phyloP scores from a whole-genome alignment of 371 early-diverging fungal species.

The Mortierella sp. region DNA sequence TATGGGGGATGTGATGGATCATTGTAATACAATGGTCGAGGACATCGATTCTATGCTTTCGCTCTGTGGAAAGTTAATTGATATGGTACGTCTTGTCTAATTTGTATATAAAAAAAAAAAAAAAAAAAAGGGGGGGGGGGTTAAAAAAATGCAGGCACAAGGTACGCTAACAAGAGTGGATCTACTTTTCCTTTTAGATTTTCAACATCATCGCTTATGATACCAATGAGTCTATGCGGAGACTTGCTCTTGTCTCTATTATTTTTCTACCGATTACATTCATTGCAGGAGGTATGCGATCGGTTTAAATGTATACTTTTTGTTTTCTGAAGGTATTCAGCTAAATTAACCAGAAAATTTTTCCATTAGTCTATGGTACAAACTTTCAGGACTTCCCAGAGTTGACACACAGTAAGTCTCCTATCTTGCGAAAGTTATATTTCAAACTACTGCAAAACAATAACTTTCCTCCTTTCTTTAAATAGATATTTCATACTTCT shows the following conservation, averaged over 20 bases:
- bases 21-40: slow-evolving; percentile 59
- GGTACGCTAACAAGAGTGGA: background rate
- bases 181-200: slow-evolving; percentile 27
- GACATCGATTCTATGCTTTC: slow-evolving; percentile 57
- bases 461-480: background rate
- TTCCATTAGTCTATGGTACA: slow-evolving; percentile 57
- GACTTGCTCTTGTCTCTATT: slow-evolving; percentile 49
- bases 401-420: slow-evolving; percentile 25
- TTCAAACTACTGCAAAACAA: too few species aligned
- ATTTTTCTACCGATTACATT: slow-evolving; percentile 61
- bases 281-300: slow-evolving; percentile 55
- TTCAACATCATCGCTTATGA: slow-evolving; percentile 60
- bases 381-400: slow-evolving; percentile 60
- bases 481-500: slow-evolving; percentile 55
- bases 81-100: slow-evolving; percentile 49
- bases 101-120: background rate
- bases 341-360: background rate
- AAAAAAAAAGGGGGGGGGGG: too few species aligned
- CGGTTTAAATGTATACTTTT: too few species aligned
- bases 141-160: background rate
- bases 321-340: background rate
- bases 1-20: slow-evolving; percentile 61
- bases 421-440: too few species aligned
- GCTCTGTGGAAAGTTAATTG: slow-evolving; percentile 53
- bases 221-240: slow-evolving; percentile 61